phyloP scores from a whole-genome alignment of 139 green algal genomes.

The Diplosphaera chodatii region DNA sequence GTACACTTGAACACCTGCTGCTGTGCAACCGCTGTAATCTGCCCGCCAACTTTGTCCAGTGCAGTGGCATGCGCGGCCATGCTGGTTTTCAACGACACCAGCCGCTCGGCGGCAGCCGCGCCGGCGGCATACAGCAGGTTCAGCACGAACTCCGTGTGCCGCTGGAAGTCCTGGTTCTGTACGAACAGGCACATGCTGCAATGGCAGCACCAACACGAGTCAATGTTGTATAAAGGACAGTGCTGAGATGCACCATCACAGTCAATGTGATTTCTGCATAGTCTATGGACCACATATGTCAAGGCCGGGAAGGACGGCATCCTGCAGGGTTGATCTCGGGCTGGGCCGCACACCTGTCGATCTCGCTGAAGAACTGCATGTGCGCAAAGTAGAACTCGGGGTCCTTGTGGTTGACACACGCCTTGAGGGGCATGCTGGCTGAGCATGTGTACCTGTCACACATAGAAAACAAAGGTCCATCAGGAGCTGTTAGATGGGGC shows the following conservation, averaged over 20 bases:
- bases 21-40: neutral
- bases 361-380: neutral
- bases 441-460: neutral
- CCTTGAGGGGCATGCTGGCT: neutral
- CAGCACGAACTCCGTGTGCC: conserved; percentile 34
- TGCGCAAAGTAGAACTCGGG: neutral
- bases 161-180: conserved; percentile 44
- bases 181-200: conserved; percentile 41
- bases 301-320: too few species aligned
- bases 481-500: too few species aligned
- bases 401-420: neutral
- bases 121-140: conserved; percentile 20
- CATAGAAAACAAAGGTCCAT: too few species aligned
- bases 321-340: too few species aligned
- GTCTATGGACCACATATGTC: too few species aligned
- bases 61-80: neutral
- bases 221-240: too few species aligned
- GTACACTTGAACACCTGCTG: neutral
- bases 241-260: neutral
- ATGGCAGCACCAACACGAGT: neutral
- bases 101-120: neutral
- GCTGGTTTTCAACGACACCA: neutral
- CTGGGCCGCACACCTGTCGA: neutral
- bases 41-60: neutral
- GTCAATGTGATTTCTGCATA: too few species aligned